Evolutionary conservation across 1,284 basidiomycete genomes (phyloP).

Genomic region (Pascua guehoae): DNA sequence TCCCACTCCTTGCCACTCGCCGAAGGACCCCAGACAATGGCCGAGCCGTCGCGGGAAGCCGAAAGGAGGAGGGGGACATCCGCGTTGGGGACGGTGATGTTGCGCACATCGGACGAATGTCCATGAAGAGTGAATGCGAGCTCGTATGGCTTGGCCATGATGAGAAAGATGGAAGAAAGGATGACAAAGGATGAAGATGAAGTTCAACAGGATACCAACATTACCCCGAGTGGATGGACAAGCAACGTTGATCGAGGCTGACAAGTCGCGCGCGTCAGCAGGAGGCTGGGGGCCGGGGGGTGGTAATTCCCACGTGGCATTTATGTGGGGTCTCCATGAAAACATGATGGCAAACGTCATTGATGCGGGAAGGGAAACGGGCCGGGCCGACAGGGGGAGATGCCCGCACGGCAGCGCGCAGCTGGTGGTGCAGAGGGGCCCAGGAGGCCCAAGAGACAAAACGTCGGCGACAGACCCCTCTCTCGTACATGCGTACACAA

Average conservation of each 20-base stretch:
- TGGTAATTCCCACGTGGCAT: too few relatives aligned
- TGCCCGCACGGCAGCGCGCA: too few relatives aligned
- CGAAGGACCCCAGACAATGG: slow-evolving; percentile 74
- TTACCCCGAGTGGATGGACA: background rate
- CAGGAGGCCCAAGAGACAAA: too few relatives aligned
- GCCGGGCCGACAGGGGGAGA: too few relatives aligned
- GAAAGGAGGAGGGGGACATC: slow-evolving; percentile 60
- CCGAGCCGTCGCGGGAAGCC: slow-evolving; percentile 82
- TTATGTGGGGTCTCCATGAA: too few relatives aligned
- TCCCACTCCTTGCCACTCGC: slow-evolving; percentile 59
- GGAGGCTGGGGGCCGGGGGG: too few relatives aligned
- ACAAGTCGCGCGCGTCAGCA: background rate
- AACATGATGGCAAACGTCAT: too few relatives aligned
- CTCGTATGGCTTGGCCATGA: slow-evolving; percentile 56
- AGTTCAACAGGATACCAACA: background rate
- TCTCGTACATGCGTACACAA: too few relatives aligned
- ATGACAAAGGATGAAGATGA: slow-evolving; percentile 2
- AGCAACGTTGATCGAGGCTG: background rate
- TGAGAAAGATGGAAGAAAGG: background rate
- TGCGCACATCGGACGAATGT: slow-evolving; percentile 46
- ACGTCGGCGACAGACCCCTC: too few relatives aligned
- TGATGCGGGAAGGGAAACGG: too few relatives aligned
- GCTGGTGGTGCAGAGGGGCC: too few relatives aligned
- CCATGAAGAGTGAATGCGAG: slow-evolving; percentile 69
- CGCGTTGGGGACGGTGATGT: slow-evolving; percentile 26